Evolutionary conservation across 305 asterid species (phyloP), one percentile per base, ranked within the genome.

Genomic region (Solanum hybrid): DNA sequence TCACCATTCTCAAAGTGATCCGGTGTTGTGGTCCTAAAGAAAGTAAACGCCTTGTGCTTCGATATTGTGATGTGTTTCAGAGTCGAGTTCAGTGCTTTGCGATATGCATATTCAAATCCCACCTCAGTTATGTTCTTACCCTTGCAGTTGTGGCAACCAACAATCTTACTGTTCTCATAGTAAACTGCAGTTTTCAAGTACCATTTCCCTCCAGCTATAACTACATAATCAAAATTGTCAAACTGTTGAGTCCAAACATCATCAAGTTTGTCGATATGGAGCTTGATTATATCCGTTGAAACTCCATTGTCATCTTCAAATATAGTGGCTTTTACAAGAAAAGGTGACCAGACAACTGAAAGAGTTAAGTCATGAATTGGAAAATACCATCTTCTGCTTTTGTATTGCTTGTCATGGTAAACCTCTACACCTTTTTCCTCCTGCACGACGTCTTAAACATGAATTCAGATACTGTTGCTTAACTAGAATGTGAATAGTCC

Each of bases 1-100:
- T 92, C 96, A 1, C 98, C 99, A 10, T 95, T 94, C 93, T 96
- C 98, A 28, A 97, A 97, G 89, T 97, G 99, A 69, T 96, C 99
- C 0, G 98, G 98, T 0, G 97, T 94, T 2, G 92, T 88, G 4
- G 97, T 95, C 90, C 98, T 92, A 28, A 97, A 89, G 86, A 97
- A 84, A 2, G 92, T 31, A 22, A 86, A 28, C 2, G 90, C 92
- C 90, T 92, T 93, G 89, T 93, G 94, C 31, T 92, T 91, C 2
- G 94, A 91, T 26, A 61, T 73, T 1, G 90, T 74, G 76, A 96
- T 87, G 91, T 94, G 93, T 73, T 92, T 92, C 24, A 96, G 84
- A 5, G 94, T 91, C 0, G 94, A 89, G 76, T 95, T 93, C 13
- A 97, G 89, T 37, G 94, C 97, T 90, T 93, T 95, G 2, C 92